Evolutionary conservation across 1,284 basidiomycete species (phyloP), one percentile per base, ranked within the genome.

Genomic region (Tremellales sp.): DNA sequence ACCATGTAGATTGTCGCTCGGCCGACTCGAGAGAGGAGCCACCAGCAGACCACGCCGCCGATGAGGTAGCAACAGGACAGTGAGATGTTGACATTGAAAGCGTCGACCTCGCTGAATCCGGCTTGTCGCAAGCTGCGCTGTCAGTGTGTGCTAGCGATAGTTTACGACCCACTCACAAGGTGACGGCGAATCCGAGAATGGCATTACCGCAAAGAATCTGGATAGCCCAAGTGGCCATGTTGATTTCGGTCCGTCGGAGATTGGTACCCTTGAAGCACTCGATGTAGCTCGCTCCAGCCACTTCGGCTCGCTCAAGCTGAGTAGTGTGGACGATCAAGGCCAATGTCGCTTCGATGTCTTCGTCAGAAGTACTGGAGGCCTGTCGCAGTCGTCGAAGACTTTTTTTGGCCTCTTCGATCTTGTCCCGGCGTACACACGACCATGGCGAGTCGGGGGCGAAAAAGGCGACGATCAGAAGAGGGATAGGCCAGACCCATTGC

Each of bases 1-100:
- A 49, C 61, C 52, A 76, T 67, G 66, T 78, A 79, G 27, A 79
- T 58, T 2, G 68, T 63, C n/a, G 75, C 68, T 36, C 76, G 68
- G 25, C 75, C 74, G 40, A 70, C 41, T 31, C 56, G 52, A 15
- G 50, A 51, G 58, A 77, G 70, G 41, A 74, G 51, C 61, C 64
- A 67, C 74, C 74, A 76, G 2, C 64, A 67, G 36, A 61, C 54
- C 51, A 75, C 55, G 1, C 73, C 75, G 33, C 76, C 76, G 47
- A 73, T 53, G 40, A 68, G 58, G 48, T 66, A 67, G 53, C 60
- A 61, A 10, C 62, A 62, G 31, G 71, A 70, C 43, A 71, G 62
- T 8, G 67, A 67, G 46, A 77, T 71, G 57, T 69, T 65, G 29
- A 76, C 45, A 54, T 70, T 62, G 65, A 76, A 76, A 35, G 73